These are phyloP conservation scores for Pilaira anomala DNA, from an alignment of 192 early-diverging fungal genomes.

Conservation along the genomic window DNA sequence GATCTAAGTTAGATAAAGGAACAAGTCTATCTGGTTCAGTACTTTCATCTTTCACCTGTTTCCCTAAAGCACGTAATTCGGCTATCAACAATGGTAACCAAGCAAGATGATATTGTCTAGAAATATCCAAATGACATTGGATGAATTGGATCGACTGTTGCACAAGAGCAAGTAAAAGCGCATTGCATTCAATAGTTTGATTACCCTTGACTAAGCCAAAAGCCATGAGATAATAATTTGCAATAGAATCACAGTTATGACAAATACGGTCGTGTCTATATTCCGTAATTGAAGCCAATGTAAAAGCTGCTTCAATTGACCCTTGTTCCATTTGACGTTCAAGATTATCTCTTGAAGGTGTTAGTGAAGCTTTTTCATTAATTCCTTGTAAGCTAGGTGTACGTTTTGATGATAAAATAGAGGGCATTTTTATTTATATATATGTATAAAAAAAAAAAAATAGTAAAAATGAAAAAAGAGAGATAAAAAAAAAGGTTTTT, in stretches of 20 bases:
- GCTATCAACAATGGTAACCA: conserved; percentile 1
- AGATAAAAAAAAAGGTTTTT: background rate
- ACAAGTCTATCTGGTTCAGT: conserved; percentile 5
- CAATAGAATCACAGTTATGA: conserved; percentile 9
- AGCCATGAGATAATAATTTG: conserved; percentile 1
- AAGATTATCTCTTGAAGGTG: background rate
- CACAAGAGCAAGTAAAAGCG: background rate
- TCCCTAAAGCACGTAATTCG: conserved; percentile 16
- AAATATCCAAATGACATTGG: conserved; percentile 6
- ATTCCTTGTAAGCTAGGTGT: background rate
- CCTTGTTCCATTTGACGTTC: conserved; percentile 8
- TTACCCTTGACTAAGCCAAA: background rate
- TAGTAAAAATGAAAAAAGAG: background rate
- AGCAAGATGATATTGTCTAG: background rate
- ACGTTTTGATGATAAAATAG: conserved; percentile 4
- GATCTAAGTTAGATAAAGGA: background rate
- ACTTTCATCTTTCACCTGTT: conserved; percentile 23
- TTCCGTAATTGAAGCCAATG: background rate
- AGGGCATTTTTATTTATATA: conserved; percentile 5
- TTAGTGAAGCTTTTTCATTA: background rate
- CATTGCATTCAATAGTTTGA: background rate
- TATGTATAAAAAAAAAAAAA: background rate
- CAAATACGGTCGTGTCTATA: conserved; percentile 3
- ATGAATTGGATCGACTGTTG: background rate
- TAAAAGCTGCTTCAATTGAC: conserved; percentile 1